Percentiles rank a stretch among this genome's conserved stretches.
Evolutionary conservation across 2,329 filamentous ascomycete genomes (phyloP).

Genomic region (Aspergillus neoniger): DNA sequence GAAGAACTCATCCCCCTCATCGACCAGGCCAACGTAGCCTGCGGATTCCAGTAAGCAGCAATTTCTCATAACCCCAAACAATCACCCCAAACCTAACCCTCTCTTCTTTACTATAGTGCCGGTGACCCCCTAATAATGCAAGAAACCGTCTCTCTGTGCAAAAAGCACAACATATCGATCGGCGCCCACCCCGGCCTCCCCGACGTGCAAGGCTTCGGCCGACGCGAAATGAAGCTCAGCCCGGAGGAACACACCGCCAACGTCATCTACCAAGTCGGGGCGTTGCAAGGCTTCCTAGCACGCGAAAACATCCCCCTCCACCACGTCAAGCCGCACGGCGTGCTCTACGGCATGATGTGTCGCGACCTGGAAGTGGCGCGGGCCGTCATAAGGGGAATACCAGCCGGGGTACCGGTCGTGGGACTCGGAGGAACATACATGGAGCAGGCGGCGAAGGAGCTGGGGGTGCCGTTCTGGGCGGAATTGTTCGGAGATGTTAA

Average conservation of each 20-base stretch:
- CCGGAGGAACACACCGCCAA: conserved; percentile 60
- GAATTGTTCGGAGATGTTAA: conserved; percentile 61
- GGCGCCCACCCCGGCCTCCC: conserved; percentile 67
- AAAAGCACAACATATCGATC: conserved; percentile 57
- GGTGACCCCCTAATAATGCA: conserved; percentile 67
- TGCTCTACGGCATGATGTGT: conserved; percentile 61
- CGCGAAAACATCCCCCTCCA: conserved; percentile 58
- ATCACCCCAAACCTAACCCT: neutral
- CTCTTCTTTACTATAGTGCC: conserved; percentile 27
- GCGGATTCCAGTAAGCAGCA: conserved; percentile 53
- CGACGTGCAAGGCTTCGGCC: conserved; percentile 66
- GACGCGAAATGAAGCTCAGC: conserved; percentile 61
- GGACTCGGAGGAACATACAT: conserved; percentile 58
- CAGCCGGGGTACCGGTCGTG: conserved; percentile 54
- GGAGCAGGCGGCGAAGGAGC: conserved; percentile 55
- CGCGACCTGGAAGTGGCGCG: conserved; percentile 54
- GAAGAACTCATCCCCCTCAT: conserved; percentile 63
- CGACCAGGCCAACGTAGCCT: conserved; percentile 65
- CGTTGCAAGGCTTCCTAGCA: conserved; percentile 61
- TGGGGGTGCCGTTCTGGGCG: conserved; percentile 56
- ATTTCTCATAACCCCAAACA: neutral
- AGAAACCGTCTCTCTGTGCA: conserved; percentile 60
- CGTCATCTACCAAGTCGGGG: conserved; percentile 65
- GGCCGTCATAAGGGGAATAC: conserved; percentile 57
- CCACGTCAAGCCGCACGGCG: conserved; percentile 65